phyloP scores from a whole-genome alignment of 2,329 filamentous ascomycete species.

The Colletotrichum eremochloae region DNA sequence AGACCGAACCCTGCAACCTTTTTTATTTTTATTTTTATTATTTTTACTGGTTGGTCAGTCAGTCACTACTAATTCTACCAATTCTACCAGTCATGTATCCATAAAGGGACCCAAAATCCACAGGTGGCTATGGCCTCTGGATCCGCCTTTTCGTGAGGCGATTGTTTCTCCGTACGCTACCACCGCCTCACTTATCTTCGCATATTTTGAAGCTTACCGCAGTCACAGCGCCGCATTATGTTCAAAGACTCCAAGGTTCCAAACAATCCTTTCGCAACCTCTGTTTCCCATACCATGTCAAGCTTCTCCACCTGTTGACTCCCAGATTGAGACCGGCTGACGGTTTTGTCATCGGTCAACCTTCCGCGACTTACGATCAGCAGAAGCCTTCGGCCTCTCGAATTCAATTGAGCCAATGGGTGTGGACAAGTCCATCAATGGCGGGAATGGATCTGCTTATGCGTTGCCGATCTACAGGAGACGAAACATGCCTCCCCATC shows the following conservation, averaged over 20 bases:
- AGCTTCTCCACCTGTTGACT: background rate
- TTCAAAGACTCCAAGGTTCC: conserved; percentile 14
- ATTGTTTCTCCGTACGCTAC: background rate
- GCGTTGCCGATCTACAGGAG: conserved; percentile 34
- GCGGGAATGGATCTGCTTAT: conserved; percentile 10
- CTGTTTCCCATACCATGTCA: conserved; percentile 1
- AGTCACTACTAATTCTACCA: background rate
- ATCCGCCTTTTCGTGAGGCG: background rate
- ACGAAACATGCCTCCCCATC: conserved; percentile 36
- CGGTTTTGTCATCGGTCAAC: background rate
- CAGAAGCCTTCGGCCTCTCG: conserved; percentile 8
- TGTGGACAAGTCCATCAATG: background rate
- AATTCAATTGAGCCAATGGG: conserved; percentile 8
- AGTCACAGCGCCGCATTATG: background rate
- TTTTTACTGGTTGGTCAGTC: background rate
- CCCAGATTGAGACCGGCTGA: background rate
- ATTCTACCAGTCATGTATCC: background rate
- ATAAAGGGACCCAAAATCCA: background rate
- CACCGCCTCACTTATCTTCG: conserved; percentile 14
- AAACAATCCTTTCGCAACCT: conserved; percentile 5
- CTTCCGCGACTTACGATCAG: conserved; percentile 11
- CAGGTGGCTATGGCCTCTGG: conserved; percentile 13
- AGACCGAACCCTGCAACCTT: background rate
- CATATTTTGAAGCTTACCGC: conserved; percentile 6
- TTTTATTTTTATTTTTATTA: background rate